phyloP scores from a whole-genome alignment of 179 eudicot species.

The Silene vulgaris region DNA sequence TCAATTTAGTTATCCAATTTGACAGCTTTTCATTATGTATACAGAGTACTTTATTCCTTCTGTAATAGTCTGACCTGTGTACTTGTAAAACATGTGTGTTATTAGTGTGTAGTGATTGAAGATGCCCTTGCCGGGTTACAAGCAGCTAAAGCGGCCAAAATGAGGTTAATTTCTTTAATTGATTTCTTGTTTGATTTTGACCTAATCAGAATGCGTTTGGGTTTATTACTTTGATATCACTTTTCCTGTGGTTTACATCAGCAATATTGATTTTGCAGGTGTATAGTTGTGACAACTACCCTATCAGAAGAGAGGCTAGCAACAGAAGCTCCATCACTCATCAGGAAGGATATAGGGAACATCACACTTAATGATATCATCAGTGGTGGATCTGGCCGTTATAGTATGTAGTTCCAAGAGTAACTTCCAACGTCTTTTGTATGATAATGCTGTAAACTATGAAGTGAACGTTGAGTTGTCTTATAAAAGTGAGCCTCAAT shows the following conservation, averaged over 20 bases:
- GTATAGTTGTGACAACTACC: slow-evolving; percentile 93
- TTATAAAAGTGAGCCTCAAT: slow-evolving; percentile 5
- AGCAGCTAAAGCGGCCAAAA: slow-evolving; percentile 89
- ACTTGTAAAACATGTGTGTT: slow-evolving; percentile 22
- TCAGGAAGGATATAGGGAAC: slow-evolving; percentile 79
- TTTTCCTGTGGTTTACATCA: slow-evolving; percentile 20
- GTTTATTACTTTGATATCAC: background rate
- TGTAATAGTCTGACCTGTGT: slow-evolving; percentile 14
- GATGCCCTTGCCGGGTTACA: slow-evolving; percentile 97
- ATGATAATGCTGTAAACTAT: slow-evolving; percentile 23
- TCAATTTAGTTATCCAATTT: background rate
- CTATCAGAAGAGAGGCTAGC: slow-evolving; percentile 62
- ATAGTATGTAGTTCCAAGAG: slow-evolving; percentile 73
- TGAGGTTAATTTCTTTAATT: slow-evolving; percentile 55
- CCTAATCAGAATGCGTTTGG: background rate
- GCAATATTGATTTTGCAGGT: slow-evolving; percentile 47
- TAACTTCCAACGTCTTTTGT: slow-evolving; percentile 20
- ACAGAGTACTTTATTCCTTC: background rate
- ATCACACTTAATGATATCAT: slow-evolving; percentile 74
- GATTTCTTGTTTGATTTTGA: background rate
- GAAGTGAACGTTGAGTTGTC: slow-evolving; percentile 16
- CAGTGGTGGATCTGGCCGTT: slow-evolving; percentile 70
- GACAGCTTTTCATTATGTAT: background rate
- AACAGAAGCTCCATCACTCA: slow-evolving; percentile 65
- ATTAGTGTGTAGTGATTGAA: slow-evolving; percentile 81